Base-by-base conservation (phyloP, 2,329 filamentous ascomycete genomes). In the Clonostachys rhizophaga region DNA sequence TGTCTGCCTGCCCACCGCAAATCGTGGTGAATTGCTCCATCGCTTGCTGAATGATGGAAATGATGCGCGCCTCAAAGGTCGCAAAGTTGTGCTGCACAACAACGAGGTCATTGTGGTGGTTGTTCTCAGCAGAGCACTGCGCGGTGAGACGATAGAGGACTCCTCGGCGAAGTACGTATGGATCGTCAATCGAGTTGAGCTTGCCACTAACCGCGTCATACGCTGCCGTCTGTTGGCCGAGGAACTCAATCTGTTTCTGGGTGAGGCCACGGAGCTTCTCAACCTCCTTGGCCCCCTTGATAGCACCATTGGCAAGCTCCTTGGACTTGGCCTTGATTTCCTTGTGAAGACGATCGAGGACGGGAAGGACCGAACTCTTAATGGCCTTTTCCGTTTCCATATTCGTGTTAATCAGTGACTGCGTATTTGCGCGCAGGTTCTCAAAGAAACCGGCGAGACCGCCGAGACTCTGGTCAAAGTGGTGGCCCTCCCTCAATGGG, bases 261-360 rank as follows among this genome's bases (percentile, higher is more conserved):
- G 92, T 96, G 7, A 71, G 74, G 57, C 84, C 83, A 50, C 92
- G 87, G 9, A 89, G 84, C 73, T 95, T 96, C 52, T 96, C 90
- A 18, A 99, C 91, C 44, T 89, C 83, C 72, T 97, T 99, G 55
- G 88, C 83, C 14, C 85, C 81, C 74, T 95, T 96, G 51, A 84
- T 80, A 18, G 88, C 89, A 9, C 92, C 91, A 51, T 83, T 78
- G 40, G 81, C 78, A 44, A 99, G 79, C 69, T 96, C 91, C 75
- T 97, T 97, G 53, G 82, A 78, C 75, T 97, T 97, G 72, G 87
- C 84, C 79, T 97, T 99, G 75, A 99, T 94, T 66, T 97, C 94
- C 65, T 89, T 86, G 72, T 97, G 91, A 43, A 99, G 76, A 45
- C 91, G 87, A 58, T 95, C 89, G 61, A 99, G 85, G 53, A 92